Evolutionary conservation across 768 basidiomycete species (phyloP), one percentile per base, ranked within the genome.

Genomic region (Serendipita indica): DNA sequence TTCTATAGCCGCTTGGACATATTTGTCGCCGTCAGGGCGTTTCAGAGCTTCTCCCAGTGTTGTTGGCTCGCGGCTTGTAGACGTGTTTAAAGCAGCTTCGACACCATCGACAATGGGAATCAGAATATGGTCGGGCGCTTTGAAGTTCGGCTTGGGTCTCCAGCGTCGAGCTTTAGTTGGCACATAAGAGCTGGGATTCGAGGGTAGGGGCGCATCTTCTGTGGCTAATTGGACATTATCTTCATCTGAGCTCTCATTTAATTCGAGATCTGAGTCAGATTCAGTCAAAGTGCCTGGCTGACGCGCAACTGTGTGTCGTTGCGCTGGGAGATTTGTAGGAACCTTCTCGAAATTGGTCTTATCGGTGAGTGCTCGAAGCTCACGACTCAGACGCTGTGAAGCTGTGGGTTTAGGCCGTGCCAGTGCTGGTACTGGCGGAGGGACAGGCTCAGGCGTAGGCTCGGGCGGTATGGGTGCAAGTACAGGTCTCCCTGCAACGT

Each of bases 1-100:
- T 10, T 64, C 60, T 3, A 65, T 57, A 14, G 67, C 65, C 1
- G 67, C 67, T 10, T 35, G 34, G 6, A 57, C 32, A 65, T 66
- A 68, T 52, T 61, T n/a, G 2, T 62, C 57, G 14, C 54, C 57
- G 59, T 67, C 60, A 13, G 63, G 58, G 14, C 46, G 27, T 18
- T 22, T n/a, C 58, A 64, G 60, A 12, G 63, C 63, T 57, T 69
- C 67, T 14, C 16, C 20, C 33, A 59, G 57, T 5, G 58, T 30
- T 14, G 32, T 16, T 3, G 64, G 59, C 20, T 64, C 65, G 27
- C 33, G 27, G 62, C 27, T 60, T 60, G 22, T 28, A 33, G n/a
- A 65, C 59, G 49, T 65, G 63, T 43, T 61, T 54, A 57, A 30
- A 18, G 57, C 57, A 14, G 18, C 57, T 28, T 61, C 60, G n/a